Evolutionary conservation across 2,329 filamentous ascomycete genomes (phyloP), one percentile per base, ranked within the genome.

Genomic region (Huntiella decipiens): DNA sequence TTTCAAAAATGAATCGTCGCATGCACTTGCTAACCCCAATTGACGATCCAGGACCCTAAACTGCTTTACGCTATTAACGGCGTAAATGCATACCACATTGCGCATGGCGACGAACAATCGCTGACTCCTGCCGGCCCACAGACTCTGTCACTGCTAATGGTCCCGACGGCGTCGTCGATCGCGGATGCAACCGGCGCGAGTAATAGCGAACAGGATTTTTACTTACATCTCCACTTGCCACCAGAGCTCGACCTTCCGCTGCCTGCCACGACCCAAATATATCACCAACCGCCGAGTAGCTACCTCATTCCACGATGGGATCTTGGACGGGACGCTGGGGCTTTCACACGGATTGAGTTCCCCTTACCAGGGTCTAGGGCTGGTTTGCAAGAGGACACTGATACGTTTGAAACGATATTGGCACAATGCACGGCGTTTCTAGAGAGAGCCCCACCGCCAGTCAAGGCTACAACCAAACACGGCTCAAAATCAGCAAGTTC

Each of bases 361-460:
- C 87, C 87, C 0, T 60, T 70, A 2, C 66, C 82, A 17, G 83
- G 83, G 15, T 76, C 68, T 50, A 77, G 82, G 32, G 68, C 73
- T 32, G 79, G 82, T 19, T 73, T 82, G 1, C 86, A 95, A 60
- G 87, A 96, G 59, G 88, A 95, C 59, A 70, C 93, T 37, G 86
- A 95, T 58, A 96, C 88, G 1, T 96, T 95, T 56, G 88, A 96
- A 66, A 95, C 88, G 3, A 96, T 96, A 52, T 70, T 96, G 43
- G 88, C 88, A n/a, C 86, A 96, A 63, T 96, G 88, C 62, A 96
- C 88, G 2, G 84, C 88, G 2, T 96, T 98, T 60, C 73, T 94
- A 4, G 88, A 96, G 61, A 77, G 86, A 38, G 79, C 83, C 7
- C 68, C 78, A 36, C 76, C 82, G 5, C 77, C 73, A 7, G 64